phyloP scores from a whole-genome alignment of 208 protist genomes.

The Vickermania spadyakhi region DNA sequence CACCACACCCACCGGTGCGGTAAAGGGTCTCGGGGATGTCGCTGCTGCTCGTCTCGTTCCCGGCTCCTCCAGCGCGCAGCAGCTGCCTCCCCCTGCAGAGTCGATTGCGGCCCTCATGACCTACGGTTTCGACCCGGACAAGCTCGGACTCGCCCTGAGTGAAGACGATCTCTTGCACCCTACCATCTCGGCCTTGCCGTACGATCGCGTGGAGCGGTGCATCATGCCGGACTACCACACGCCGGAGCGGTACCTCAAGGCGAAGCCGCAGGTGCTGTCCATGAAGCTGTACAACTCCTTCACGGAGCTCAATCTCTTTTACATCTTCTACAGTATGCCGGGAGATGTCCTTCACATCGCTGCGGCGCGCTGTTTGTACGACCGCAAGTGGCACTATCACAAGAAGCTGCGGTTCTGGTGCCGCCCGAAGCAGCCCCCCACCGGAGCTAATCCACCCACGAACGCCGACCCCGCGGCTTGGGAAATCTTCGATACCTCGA shows the following conservation, averaged over 20 bases:
- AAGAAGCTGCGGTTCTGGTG: constrained; percentile 71
- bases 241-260: constrained; percentile 73
- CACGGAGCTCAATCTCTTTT: constrained; percentile 96
- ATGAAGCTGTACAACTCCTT: constrained; percentile 85
- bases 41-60: neutral
- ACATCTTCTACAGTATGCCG: constrained; percentile 98
- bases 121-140: constrained; percentile 66
- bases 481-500: constrained; percentile 58
- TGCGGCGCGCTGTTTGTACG: constrained; percentile 88
- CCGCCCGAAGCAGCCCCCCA: constrained; percentile 4
- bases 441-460: neutral
- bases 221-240: constrained; percentile 73
- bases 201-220: constrained; percentile 45
- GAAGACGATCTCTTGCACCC: constrained; percentile 64
- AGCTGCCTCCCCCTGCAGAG: neutral
- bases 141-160: constrained; percentile 48
- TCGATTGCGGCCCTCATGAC: constrained; percentile 47
- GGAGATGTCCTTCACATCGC: constrained; percentile 93
- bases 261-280: constrained; percentile 54
- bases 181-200: constrained; percentile 52
- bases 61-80: neutral
- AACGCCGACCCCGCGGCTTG: constrained; percentile 9
- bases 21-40: neutral
- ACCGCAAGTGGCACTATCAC: constrained; percentile 88
- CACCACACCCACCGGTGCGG: neutral